phyloP scores from a whole-genome alignment of 1,284 basidiomycete genomes.

The Tetrapyrgos nigripes region DNA sequence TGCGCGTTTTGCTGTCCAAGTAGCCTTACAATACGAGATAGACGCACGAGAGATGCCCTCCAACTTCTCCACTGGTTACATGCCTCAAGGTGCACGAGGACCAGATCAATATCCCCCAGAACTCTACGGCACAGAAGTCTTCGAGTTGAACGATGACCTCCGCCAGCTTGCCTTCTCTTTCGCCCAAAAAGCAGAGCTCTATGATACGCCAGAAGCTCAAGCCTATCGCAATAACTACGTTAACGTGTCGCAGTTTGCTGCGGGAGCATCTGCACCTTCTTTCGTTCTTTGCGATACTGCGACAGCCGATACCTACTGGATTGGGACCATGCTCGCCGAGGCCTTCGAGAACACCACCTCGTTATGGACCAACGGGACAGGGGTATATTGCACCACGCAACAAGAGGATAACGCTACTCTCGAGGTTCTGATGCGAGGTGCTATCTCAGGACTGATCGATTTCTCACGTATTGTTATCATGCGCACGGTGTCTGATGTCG shows the following conservation, averaged over 20 bases:
- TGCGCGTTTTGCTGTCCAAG: conserved; percentile 51
- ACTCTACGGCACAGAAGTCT: conserved; percentile 58
- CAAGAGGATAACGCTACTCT: conserved; percentile 59
- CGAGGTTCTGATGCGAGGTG: conserved; percentile 48
- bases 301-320: conserved; percentile 51
- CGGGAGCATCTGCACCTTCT: conserved; percentile 40
- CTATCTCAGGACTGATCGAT: conserved; percentile 45
- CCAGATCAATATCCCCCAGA: conserved; percentile 38
- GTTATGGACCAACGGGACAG: conserved; percentile 45
- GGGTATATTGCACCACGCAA: conserved; percentile 49
- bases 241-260: conserved; percentile 27
- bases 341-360: conserved; percentile 49
- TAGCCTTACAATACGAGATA: conserved; percentile 52
- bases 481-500: conserved; percentile 52
- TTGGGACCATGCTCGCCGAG: conserved; percentile 44
- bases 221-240: conserved; percentile 43
- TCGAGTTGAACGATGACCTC: conserved; percentile 54
- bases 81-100: conserved; percentile 38
- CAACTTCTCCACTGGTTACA: conserved; percentile 51
- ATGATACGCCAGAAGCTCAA: conserved; percentile 40
- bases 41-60: conserved; percentile 51
- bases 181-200: conserved; percentile 40
- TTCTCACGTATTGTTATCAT: conserved; percentile 52
- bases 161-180: conserved; percentile 42
- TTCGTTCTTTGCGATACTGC: conserved; percentile 44